These are phyloP conservation scores for Coniochaeta sp. DNA, from an alignment of 2,329 filamentous ascomycete genomes.

Conservation along the genomic window DNA sequence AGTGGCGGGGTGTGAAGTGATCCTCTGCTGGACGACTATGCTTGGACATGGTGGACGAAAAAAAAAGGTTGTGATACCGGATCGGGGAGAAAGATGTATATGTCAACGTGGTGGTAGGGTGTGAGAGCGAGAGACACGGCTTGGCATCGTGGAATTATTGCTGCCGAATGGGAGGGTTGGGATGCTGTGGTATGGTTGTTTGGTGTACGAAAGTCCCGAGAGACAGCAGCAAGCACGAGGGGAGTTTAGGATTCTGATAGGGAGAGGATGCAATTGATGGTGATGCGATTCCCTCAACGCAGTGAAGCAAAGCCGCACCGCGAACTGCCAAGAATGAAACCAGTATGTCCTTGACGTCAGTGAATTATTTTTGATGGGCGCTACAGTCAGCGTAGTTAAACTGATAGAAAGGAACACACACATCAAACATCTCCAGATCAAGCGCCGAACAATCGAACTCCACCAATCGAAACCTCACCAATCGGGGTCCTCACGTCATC, in stretches of 20 bases:
- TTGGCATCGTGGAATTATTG: background rate
- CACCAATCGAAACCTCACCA: background rate
- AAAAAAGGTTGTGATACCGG: background rate
- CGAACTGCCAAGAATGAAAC: background rate
- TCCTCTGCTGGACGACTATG: background rate
- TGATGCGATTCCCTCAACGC: background rate
- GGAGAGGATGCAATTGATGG: background rate
- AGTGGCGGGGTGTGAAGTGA: conserved; percentile 2
- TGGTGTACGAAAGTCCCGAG: background rate
- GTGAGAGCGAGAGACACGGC: background rate
- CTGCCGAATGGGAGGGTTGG: background rate
- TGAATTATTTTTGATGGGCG: background rate
- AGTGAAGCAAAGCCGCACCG: background rate
- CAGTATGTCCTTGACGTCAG: background rate
- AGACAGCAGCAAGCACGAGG: too few relatives aligned
- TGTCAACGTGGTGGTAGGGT: background rate
- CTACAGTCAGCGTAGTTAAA: background rate
- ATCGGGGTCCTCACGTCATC: background rate
- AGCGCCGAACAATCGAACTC: background rate
- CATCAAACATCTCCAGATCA: background rate
- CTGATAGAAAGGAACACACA: too few relatives aligned
- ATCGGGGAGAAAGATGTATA: background rate
- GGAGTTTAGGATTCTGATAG: background rate
- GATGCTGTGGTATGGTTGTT: background rate
- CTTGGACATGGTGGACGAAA: too few relatives aligned